Percentiles rank a stretch among this genome's conserved stretches.
Conservation (phyloP, 1,284 basidiomycete species). For the Tausonia pullulans region DNA sequence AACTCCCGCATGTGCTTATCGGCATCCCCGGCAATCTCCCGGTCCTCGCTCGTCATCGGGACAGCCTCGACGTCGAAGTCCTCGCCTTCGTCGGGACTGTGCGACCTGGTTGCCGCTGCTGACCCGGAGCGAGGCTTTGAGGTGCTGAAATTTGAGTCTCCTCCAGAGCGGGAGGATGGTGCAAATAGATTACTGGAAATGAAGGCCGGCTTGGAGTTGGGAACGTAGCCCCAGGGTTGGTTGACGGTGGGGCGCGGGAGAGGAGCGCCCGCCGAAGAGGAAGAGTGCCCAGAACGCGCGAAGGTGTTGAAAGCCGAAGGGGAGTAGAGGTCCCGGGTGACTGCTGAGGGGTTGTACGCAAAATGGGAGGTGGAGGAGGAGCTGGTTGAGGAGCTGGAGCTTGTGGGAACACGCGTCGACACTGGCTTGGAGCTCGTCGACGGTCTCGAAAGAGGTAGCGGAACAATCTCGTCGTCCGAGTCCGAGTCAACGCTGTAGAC, state of each 20-base stretch:
- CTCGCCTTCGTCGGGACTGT: constrained; percentile 20
- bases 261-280: background rate
- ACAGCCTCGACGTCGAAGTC: constrained; percentile 27
- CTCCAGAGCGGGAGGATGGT: too few relatives aligned
- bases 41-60: constrained; percentile 27
- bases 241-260: background rate
- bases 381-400: background rate
- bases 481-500: background rate
- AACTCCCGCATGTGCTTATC: constrained; percentile 43
- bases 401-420: background rate
- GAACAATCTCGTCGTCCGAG: background rate
- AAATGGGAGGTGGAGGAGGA: background rate
- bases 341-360: too few relatives aligned
- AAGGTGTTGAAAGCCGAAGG: background rate
- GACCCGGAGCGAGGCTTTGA: background rate
- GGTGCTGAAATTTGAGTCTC: background rate
- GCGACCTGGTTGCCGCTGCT: background rate
- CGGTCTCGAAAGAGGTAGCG: background rate
- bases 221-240: constrained; percentile 4
- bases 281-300: background rate
- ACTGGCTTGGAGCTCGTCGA: background rate
- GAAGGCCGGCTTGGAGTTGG: constrained; percentile 2
- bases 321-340: too few relatives aligned
- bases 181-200: background rate
- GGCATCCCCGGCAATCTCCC: constrained; percentile 35